Evolutionary conservation across 495 filamentous ascomycete species (phyloP).

Genomic region (Lasiosphaeria miniovina): DNA sequence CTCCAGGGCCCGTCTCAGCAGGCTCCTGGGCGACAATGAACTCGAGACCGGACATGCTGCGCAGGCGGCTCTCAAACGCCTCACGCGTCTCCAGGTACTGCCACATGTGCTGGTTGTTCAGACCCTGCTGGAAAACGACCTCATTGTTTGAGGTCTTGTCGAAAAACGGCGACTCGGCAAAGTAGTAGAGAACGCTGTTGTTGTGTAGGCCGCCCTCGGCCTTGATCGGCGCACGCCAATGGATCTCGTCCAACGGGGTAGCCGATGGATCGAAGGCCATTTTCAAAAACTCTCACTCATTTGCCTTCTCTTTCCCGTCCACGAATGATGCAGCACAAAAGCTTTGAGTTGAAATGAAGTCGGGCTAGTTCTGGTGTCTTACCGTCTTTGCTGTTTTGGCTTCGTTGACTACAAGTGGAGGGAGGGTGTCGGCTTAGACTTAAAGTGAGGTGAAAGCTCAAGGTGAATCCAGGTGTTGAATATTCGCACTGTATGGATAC

Average conservation of each 20-base stretch:
- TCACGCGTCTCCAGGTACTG: conserved; percentile 63
- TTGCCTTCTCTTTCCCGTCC: no score
- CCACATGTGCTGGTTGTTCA: conserved; percentile 61
- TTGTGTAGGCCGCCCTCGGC: conserved; percentile 57
- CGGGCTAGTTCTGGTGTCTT: neutral
- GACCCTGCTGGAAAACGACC: conserved; percentile 69
- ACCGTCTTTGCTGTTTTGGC: neutral
- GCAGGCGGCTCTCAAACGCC: conserved; percentile 72
- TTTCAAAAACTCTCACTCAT: neutral
- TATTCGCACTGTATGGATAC: no score
- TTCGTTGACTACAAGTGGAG: neutral
- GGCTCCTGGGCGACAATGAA: conserved; percentile 78
- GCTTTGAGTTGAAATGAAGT: no score
- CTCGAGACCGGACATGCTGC: conserved; percentile 77
- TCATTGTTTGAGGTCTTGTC: conserved; percentile 87
- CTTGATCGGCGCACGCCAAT: conserved; percentile 63
- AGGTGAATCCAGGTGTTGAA: no score
- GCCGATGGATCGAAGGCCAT: conserved; percentile 27
- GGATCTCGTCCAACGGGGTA: conserved; percentile 72
- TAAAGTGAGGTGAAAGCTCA: no score
- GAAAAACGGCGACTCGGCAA: conserved; percentile 85
- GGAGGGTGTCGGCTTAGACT: no score
- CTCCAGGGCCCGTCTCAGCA: conserved; percentile 59
- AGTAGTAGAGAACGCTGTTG: conserved; percentile 82
- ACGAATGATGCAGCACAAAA: no score